phyloP scores from a whole-genome alignment of 2,329 filamentous ascomycete genomes.

The Pestalotiopsis fici region DNA sequence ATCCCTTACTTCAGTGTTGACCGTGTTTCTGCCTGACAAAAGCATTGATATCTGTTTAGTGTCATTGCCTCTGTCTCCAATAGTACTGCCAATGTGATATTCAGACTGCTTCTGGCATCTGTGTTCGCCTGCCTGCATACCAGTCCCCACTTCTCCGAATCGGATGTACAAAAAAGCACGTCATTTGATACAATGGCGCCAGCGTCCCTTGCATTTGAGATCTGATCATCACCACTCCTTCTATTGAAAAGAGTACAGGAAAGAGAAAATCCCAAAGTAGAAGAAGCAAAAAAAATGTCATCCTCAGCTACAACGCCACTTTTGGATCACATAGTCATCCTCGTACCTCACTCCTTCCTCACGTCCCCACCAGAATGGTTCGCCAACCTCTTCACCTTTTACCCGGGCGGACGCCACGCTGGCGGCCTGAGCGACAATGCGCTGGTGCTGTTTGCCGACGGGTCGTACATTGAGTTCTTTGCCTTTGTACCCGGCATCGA shows the following conservation, averaged over 20 bases:
- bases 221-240: neutral
- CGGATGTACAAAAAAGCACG: conserved; percentile 13
- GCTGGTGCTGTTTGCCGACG: conserved; percentile 63
- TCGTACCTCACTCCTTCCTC: conserved; percentile 55
- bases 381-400: conserved; percentile 55
- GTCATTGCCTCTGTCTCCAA: too few species aligned
- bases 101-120: too few species aligned
- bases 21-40: too few species aligned
- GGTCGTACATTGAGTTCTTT: conserved; percentile 68
- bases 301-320: conserved; percentile 9
- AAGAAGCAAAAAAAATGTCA: neutral
- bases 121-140: neutral
- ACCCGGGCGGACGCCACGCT: conserved; percentile 61
- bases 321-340: conserved; percentile 66
- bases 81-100: too few species aligned
- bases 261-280: neutral
- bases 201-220: neutral
- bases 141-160: neutral
- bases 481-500: conserved; percentile 54
- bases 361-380: conserved; percentile 50
- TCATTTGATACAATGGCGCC: conserved; percentile 5
- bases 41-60: too few species aligned
- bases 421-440: conserved; percentile 63
- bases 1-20: too few species aligned
- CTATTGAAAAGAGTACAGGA: too few species aligned